These are phyloP conservation scores for Fusarium odoratissimum DNA, from an alignment of 2,329 filamentous ascomycete species.

Conservation along the genomic window DNA sequence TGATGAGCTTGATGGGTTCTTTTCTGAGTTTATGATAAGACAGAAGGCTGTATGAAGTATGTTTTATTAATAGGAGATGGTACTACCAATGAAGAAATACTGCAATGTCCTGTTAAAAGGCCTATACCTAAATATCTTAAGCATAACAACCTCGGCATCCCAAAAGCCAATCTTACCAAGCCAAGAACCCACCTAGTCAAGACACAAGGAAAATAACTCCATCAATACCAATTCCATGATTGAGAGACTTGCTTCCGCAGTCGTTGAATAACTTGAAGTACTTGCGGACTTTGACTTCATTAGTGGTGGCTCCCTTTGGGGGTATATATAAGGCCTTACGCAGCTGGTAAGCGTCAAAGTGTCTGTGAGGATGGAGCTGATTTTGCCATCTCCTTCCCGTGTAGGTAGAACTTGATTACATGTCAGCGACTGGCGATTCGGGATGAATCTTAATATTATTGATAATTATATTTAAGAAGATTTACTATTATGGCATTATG, in stretches of 20 bases:
- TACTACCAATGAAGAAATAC: no score
- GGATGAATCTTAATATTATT: no score
- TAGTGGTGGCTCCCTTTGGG: not conserved
- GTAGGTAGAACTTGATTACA: not conserved
- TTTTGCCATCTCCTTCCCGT: not conserved
- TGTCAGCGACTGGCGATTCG: fast-evolving
- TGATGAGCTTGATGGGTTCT: not conserved
- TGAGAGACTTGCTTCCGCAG: no score
- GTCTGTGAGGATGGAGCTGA: fast-evolving
- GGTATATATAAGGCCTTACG: not conserved
- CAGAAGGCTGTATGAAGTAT: not conserved
- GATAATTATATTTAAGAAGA: no score
- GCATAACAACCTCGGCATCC: not conserved
- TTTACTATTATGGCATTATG: not conserved
- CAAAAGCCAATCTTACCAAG: not conserved
- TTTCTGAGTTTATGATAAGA: not conserved
- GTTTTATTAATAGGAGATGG: not conserved
- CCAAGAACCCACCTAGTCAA: not conserved
- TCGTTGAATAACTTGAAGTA: not conserved
- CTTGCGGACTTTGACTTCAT: fast-evolving
- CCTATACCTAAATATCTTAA: fast-evolving
- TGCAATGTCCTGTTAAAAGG: no score
- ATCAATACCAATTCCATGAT: fast-evolving
- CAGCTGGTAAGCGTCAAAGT: no score
- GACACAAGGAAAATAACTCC: not conserved